Evolutionary conservation across 164 flowering plant genomes (phyloP).

Genomic region (Umbilicus rupestris): DNA sequence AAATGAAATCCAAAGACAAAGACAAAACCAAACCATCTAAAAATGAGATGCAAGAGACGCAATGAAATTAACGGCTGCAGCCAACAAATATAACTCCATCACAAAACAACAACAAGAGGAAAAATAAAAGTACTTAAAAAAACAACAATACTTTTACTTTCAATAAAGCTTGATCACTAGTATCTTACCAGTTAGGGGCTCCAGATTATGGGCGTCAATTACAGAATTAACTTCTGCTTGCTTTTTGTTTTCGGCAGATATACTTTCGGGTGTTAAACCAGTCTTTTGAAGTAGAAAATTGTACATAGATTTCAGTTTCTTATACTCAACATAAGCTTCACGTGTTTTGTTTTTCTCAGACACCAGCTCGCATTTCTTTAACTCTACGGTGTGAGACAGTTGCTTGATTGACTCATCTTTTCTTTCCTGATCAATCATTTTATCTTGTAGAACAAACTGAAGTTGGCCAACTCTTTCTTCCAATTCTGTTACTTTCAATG

Average conservation of each 20-base stretch:
- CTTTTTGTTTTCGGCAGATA: conserved; percentile 15
- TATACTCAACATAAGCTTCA: conserved; percentile 26
- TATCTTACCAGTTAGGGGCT: conserved; percentile 28
- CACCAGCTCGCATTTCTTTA: conserved; percentile 26
- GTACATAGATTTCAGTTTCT: conserved; percentile 58
- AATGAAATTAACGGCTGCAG: too few species aligned
- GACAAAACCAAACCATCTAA: neutral
- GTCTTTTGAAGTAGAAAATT: conserved; percentile 33
- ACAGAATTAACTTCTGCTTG: conserved; percentile 24
- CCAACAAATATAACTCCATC: neutral
- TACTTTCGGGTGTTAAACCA: conserved; percentile 35
- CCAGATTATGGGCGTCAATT: conserved; percentile 17
- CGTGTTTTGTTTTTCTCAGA: conserved; percentile 35
- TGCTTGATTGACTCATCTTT: conserved; percentile 27
- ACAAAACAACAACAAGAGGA: neutral
- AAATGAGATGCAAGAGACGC: too few species aligned
- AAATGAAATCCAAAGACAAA: neutral
- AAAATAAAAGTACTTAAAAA: neutral
- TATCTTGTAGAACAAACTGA: conserved; percentile 23
- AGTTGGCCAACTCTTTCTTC: conserved; percentile 31
- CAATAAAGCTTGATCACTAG: conserved; percentile 6
- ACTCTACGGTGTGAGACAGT: conserved; percentile 31
- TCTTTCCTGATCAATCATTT: conserved; percentile 20
- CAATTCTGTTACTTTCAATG: conserved; percentile 23
- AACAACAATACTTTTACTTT: neutral